Conservation (phyloP, 768 basidiomycete genomes). For the Phaeolepiota aurea region DNA sequence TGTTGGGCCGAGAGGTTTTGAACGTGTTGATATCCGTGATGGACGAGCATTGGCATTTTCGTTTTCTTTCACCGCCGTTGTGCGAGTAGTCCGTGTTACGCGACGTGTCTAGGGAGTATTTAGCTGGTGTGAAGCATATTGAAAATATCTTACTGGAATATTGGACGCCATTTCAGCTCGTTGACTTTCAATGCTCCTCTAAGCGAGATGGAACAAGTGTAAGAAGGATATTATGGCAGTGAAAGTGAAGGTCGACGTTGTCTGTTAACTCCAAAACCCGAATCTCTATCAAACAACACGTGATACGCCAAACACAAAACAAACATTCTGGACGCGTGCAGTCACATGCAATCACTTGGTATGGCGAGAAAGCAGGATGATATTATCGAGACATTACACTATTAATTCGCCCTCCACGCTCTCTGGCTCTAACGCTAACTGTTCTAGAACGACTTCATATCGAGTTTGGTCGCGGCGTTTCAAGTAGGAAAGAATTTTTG, state of each 20-base stretch:
- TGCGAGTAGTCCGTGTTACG: slow-evolving; percentile 43
- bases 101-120: slow-evolving; percentile 63
- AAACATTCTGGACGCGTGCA: slow-evolving; percentile 26
- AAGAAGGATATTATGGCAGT: slow-evolving; percentile 8
- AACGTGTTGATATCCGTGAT: slow-evolving; percentile 49
- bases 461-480: slow-evolving; percentile 54
- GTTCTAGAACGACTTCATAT: slow-evolving; percentile 64
- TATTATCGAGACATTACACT: slow-evolving; percentile 35
- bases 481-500: slow-evolving; percentile 76
- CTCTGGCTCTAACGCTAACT: slow-evolving; percentile 68
- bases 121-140: too few species aligned
- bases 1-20: slow-evolving; percentile 43
- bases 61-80: slow-evolving; percentile 51
- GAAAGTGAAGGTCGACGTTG: slow-evolving; percentile 19
- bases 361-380: slow-evolving; percentile 5
- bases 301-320: slow-evolving; percentile 19
- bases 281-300: slow-evolving; percentile 34
- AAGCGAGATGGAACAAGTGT: slow-evolving; percentile 7
- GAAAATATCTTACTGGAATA: slow-evolving; percentile 37
- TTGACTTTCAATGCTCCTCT: slow-evolving; percentile 14
- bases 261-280: slow-evolving; percentile 14
- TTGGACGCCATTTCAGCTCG: slow-evolving; percentile 34
- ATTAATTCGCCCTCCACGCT: slow-evolving; percentile 89
- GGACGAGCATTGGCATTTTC: slow-evolving; percentile 71
- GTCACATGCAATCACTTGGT: slow-evolving; percentile 33